phyloP scores from a whole-genome alignment of 1,139 yeast genomes.

The Sugiyamaella paludigena region DNA sequence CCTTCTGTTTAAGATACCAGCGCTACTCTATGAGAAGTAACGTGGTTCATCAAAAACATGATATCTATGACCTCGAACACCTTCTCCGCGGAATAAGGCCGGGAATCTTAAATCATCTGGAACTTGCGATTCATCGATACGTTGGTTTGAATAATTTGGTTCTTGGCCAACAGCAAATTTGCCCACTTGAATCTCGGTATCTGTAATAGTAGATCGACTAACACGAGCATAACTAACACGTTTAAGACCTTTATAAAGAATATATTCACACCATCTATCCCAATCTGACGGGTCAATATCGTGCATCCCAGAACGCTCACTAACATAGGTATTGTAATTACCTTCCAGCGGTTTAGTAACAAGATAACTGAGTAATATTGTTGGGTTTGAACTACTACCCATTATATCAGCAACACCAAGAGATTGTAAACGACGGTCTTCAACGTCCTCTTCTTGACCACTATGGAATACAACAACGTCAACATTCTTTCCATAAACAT shows the following conservation, averaged over 20 bases:
- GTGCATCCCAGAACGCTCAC: conserved; percentile 78
- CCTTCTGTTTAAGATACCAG: too few relatives aligned
- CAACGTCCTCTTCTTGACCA: conserved; percentile 96
- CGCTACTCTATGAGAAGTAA: conserved; percentile 51
- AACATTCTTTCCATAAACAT: conserved; percentile 77
- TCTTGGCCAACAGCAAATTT: conserved; percentile 65
- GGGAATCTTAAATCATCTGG: conserved; percentile 75
- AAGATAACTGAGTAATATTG: conserved; percentile 79
- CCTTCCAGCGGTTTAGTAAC: conserved; percentile 87
- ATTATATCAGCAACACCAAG: conserved; percentile 71
- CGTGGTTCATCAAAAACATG: conserved; percentile 93
- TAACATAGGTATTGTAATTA: conserved; percentile 86
- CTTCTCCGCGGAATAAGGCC: conserved; percentile 79
- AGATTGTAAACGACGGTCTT: conserved; percentile 87
- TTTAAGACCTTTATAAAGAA: conserved; percentile 78
- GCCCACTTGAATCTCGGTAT: conserved; percentile 93
- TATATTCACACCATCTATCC: conserved; percentile 99
- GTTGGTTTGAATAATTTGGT: conserved; percentile 53
- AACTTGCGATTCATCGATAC: conserved; percentile 55
- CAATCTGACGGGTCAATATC: conserved; percentile 92
- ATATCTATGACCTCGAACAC: conserved; percentile 88
- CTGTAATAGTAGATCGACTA: conserved; percentile 90
- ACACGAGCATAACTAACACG: conserved; percentile 94
- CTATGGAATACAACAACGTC: conserved; percentile 97
- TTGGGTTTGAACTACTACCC: conserved; percentile 75